phyloP scores from a whole-genome alignment of 768 basidiomycete genomes.

The Thelephora aurantiotincta region DNA sequence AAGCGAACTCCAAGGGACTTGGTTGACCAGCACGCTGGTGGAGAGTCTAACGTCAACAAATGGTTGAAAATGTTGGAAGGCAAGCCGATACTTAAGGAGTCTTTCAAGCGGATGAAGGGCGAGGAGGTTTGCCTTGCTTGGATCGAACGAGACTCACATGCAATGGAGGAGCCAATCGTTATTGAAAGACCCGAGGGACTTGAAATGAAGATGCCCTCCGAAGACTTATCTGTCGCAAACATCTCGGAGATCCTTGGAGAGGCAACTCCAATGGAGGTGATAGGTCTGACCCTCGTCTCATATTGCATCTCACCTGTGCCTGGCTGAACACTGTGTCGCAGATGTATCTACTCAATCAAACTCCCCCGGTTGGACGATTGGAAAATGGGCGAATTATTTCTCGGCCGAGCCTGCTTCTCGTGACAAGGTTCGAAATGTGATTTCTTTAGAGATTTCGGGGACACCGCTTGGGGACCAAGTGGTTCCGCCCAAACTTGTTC shows the following conservation, averaged over 20 bases:
- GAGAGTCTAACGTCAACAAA: conserved; percentile 41
- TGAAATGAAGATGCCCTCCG: conserved; percentile 80
- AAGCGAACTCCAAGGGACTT: conserved; percentile 69
- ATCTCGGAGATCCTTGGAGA: conserved; percentile 72
- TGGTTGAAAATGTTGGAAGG: conserved; percentile 61
- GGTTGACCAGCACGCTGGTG: conserved; percentile 55
- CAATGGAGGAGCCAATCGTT: conserved; percentile 74
- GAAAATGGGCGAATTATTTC: conserved; percentile 85
- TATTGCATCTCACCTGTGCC: conserved; percentile 1
- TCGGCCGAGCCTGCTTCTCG: conserved; percentile 47
- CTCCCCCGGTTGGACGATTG: conserved; percentile 77
- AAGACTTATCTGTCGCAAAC: conserved; percentile 60
- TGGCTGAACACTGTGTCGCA: conserved; percentile 14
- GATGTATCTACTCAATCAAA: conserved; percentile 86
- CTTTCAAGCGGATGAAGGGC: conserved; percentile 57
- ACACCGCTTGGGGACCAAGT: conserved; percentile 70
- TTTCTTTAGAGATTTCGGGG: conserved; percentile 86
- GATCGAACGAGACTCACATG: conserved; percentile 56
- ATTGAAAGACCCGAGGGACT: conserved; percentile 67
- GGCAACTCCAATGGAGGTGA: conserved; percentile 76
- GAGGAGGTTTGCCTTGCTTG: conserved; percentile 56
- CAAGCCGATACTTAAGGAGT: conserved; percentile 45
- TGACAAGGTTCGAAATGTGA: conserved; percentile 90
- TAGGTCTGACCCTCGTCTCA: conserved; percentile 37
- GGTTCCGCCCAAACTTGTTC: conserved; percentile 67